Conservation (phyloP, 176 grass and related monocot genomes). For the Hordeum marinum region DNA sequence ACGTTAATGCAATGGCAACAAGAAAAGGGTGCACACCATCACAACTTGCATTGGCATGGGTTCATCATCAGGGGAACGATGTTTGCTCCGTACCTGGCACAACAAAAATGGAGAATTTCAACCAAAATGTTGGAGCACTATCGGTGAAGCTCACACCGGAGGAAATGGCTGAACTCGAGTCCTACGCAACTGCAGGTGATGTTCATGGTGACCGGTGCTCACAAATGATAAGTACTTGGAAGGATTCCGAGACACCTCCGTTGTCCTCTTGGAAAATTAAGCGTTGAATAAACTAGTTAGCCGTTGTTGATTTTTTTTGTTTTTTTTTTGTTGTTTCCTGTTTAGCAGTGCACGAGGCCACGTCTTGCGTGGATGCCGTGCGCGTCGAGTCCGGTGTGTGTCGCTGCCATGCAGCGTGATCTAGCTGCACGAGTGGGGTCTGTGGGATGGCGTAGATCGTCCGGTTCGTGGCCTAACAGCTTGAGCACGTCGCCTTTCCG, state of each 20-base stretch:
- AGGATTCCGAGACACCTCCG: neutral
- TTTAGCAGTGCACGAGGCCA: too few species aligned
- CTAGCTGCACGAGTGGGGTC: too few species aligned
- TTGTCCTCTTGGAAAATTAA: neutral
- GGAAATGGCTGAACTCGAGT: neutral
- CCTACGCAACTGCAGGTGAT: neutral
- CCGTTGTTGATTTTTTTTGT: too few species aligned
- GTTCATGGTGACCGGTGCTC: neutral
- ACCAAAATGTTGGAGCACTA: neutral
- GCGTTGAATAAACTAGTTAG: neutral
- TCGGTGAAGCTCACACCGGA: neutral
- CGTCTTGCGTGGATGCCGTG: too few species aligned
- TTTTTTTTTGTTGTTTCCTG: too few species aligned
- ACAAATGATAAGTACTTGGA: neutral
- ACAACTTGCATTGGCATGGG: neutral
- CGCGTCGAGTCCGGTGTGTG: too few species aligned
- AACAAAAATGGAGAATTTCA: constrained; percentile 1
- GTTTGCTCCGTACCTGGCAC: neutral
- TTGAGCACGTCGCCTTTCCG: too few species aligned
- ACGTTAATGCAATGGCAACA: neutral
- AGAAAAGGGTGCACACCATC: neutral
- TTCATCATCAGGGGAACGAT: neutral
- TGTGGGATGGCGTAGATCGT: too few species aligned
- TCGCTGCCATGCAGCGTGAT: too few species aligned
- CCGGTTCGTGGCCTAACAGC: too few species aligned